Conservation (phyloP, 768 basidiomycete species). For the Guyanaporus albipodus region DNA sequence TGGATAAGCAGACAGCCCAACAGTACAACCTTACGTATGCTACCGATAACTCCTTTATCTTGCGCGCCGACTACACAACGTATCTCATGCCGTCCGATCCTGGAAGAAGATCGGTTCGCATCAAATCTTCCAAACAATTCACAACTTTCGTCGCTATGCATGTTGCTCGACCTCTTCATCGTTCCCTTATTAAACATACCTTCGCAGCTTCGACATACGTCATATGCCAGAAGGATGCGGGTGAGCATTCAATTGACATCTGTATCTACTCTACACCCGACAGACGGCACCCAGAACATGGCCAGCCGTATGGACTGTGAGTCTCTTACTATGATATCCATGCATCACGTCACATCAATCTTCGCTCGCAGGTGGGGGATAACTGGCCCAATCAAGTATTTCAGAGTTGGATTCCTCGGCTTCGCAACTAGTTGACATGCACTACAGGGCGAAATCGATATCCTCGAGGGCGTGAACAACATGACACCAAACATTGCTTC, state of each 20-base stretch:
- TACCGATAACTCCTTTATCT: constrained; percentile 22
- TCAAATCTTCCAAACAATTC: constrained; percentile 22
- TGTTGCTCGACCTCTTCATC: not conserved
- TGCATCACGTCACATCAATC: too few species aligned
- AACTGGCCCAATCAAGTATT: constrained; percentile 19
- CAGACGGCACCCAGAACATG: constrained; percentile 16
- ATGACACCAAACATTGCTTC: constrained; percentile 32
- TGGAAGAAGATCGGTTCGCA: constrained; percentile 30
- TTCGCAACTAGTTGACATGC: not conserved
- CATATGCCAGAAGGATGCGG: constrained; percentile 34
- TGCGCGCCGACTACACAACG: constrained; percentile 29
- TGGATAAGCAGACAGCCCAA: constrained; percentile 23
- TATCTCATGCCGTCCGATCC: constrained; percentile 18
- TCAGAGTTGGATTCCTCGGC: not conserved
- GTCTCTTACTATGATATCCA: not conserved
- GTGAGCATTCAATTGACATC: constrained; percentile 6
- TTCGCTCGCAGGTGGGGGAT: constrained; percentile 8
- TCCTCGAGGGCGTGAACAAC: constrained; percentile 46
- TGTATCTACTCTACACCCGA: not conserved
- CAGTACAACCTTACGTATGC: constrained; percentile 30
- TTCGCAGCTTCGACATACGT: constrained; percentile 26
- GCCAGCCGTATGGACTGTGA: constrained; percentile 26
- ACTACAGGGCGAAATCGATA: constrained; percentile 42
- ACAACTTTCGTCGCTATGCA: constrained; percentile 19
- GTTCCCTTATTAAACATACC: not conserved